Evolutionary conservation across 208 protist genomes (phyloP).

Genomic region (Crithidia fasciculata): DNA sequence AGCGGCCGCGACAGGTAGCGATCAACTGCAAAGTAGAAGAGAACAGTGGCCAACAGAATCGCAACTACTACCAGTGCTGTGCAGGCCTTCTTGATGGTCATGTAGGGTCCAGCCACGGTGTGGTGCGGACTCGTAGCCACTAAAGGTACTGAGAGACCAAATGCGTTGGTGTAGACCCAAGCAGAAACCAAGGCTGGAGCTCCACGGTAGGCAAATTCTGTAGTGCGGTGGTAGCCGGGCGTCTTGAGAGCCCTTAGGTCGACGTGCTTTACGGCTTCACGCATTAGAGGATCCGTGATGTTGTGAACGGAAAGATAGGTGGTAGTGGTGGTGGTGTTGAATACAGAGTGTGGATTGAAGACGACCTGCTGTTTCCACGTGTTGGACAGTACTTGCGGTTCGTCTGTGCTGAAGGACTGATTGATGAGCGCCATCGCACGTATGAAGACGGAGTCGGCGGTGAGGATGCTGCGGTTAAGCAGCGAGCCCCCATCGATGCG

Average conservation of each 20-base stretch:
- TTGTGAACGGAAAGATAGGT: constrained; percentile 25
- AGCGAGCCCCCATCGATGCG: neutral
- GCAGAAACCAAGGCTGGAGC: constrained; percentile 9
- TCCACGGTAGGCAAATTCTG: constrained; percentile 3
- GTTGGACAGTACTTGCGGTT: constrained; percentile 16
- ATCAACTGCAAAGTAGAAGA: constrained; percentile 9
- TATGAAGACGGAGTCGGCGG: neutral
- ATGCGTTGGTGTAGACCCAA: constrained; percentile 2
- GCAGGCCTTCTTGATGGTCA: neutral
- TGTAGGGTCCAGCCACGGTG: neutral
- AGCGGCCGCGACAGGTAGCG: constrained; percentile 16
- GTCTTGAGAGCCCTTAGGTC: constrained; percentile 16
- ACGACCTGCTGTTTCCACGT: constrained; percentile 23
- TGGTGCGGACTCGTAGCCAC: constrained; percentile 8
- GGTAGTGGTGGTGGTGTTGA: neutral
- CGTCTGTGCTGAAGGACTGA: neutral
- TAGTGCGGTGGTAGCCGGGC: neutral
- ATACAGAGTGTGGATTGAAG: neutral
- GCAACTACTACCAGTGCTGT: neutral
- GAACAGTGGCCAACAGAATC: neutral
- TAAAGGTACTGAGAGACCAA: constrained; percentile 5
- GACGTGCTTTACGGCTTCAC: constrained; percentile 34
- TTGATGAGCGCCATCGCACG: constrained; percentile 10
- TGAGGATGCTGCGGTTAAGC: constrained; percentile 2
- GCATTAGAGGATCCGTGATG: constrained; percentile 41